Conservation (phyloP, 2,329 filamentous ascomycete species). For the Colletotrichum eleusines region DNA sequence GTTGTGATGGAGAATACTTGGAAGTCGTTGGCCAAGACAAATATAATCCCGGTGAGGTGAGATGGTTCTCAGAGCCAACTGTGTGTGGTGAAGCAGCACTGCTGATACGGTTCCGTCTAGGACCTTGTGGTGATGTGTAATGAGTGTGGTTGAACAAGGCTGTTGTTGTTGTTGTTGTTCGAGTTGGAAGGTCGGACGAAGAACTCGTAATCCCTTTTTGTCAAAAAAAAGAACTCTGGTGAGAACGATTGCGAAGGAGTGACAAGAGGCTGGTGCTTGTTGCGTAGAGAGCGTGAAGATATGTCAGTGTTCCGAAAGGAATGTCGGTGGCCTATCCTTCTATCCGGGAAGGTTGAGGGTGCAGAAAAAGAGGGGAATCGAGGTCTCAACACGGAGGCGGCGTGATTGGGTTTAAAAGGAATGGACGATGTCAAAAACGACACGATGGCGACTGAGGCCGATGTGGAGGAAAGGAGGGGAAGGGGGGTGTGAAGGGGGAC, state of each 20-base stretch:
- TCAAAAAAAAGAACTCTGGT: slow-evolving; percentile 37
- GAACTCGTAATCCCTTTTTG: slow-evolving; percentile 33
- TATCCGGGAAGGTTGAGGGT: slow-evolving; percentile 42
- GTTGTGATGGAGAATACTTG: slow-evolving; percentile 23
- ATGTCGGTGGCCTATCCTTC: slow-evolving; percentile 41
- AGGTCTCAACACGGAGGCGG: slow-evolving; percentile 29
- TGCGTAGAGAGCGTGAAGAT: slow-evolving; percentile 35
- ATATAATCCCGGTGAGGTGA: slow-evolving; percentile 35
- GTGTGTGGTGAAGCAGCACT: slow-evolving; percentile 43
- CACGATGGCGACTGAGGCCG: slow-evolving; percentile 39
- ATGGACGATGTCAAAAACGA: slow-evolving; percentile 42
- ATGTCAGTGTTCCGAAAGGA: slow-evolving; percentile 31
- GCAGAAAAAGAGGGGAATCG: slow-evolving; percentile 33
- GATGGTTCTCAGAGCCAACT: slow-evolving; percentile 42
- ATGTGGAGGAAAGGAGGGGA: slow-evolving; percentile 31
- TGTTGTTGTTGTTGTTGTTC: slow-evolving; percentile 33
- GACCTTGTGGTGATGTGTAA: slow-evolving; percentile 40
- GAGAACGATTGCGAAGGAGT: slow-evolving; percentile 37
- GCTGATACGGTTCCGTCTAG: slow-evolving; percentile 46
- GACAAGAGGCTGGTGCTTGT: slow-evolving; percentile 39
- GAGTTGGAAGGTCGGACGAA: slow-evolving; percentile 40
- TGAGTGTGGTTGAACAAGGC: slow-evolving; percentile 45
- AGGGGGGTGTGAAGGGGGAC: slow-evolving; percentile 23
- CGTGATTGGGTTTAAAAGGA: slow-evolving; percentile 40
- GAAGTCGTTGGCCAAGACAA: slow-evolving; percentile 18